phyloP scores from a whole-genome alignment of 352 stramenopile species.

The Salisapilia sapeloensis region DNA sequence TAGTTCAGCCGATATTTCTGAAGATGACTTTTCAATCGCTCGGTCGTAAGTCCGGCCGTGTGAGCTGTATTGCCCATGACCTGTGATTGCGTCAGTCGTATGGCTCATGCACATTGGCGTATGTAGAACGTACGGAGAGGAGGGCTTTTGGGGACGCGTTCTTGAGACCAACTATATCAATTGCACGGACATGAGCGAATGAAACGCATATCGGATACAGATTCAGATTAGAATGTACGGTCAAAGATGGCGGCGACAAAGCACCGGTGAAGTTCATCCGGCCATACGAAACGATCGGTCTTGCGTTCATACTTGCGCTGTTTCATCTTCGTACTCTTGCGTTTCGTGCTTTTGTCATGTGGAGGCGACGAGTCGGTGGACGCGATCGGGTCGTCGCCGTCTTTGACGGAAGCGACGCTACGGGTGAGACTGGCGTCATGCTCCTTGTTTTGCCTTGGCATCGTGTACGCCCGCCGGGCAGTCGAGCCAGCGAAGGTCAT shows the following conservation, averaged over 20 bases:
- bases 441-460: too few species aligned
- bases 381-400: too few species aligned
- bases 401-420: too few species aligned
- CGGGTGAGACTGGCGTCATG: too few species aligned
- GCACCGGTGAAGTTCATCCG: slow-evolving; percentile 73
- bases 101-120: slow-evolving; percentile 1
- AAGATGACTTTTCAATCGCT: slow-evolving; percentile 78
- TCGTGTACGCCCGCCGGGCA: too few species aligned
- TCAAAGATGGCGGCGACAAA: slow-evolving; percentile 82
- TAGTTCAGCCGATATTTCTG: slow-evolving; percentile 84
- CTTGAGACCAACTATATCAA: slow-evolving; percentile 56
- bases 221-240: slow-evolving; percentile 9
- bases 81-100: slow-evolving; percentile 7
- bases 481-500: too few species aligned
- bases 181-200: not conserved
- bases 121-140: slow-evolving; percentile 20
- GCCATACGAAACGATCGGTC: slow-evolving; percentile 79
- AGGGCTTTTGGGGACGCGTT: slow-evolving; percentile 76
- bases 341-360: too few species aligned
- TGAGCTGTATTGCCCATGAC: slow-evolving; percentile 48
- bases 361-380: too few species aligned
- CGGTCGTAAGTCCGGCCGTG: slow-evolving; percentile 52
- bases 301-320: slow-evolving; percentile 83
- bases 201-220: not conserved
- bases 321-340: too few species aligned